Base-by-base conservation (phyloP, 202 grass and related monocot genomes). In the Musa balbisiana region DNA sequence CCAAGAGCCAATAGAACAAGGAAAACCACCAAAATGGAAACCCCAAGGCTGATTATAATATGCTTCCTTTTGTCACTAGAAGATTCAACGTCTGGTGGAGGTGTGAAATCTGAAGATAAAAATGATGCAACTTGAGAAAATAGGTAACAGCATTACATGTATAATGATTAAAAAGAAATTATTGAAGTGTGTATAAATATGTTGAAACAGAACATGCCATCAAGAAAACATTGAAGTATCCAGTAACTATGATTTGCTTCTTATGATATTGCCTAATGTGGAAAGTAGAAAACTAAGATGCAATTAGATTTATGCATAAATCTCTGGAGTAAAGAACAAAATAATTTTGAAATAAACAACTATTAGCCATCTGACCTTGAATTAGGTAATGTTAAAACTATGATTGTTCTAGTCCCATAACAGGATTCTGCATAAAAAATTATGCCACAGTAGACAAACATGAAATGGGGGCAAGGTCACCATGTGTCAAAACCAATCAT, bases 101-200 rank as follows among this genome's bases (percentile, higher is more conserved):
- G 83, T 51, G 85, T 66, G 79, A 93, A 89, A 68, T 92, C 88
- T 94, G 84, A 91, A 77, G 19, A 88, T 70, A 64, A 73, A 83
- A 20, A 53, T 52, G 51, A 55, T 56, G 52, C 72, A 19, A 1
- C 3, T 23, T 50, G 43, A 73, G 62, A 49, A 51, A 51, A 51
- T 70, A 51, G 9, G 51, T 10, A 49, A 70, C 21, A 15, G 1
- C 66, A 43, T 43, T 43, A 70, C 33, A 49, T 11, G 16, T 14
- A 20, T 70, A 49, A 2, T 70, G 17, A 51, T 70, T 26, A 29
- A 67, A 50, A 20, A n/a, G 12, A 70, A 17, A 69, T 14, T 49
- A 43, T 49, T 51, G 6, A 70, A 20, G 50, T 50, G 14, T 10
- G 17, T 12, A 70, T 11, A 70, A 21, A 51, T 19, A 21, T 51